Conservation (phyloP, 768 basidiomycete species). For the Galerina sulciceps region DNA sequence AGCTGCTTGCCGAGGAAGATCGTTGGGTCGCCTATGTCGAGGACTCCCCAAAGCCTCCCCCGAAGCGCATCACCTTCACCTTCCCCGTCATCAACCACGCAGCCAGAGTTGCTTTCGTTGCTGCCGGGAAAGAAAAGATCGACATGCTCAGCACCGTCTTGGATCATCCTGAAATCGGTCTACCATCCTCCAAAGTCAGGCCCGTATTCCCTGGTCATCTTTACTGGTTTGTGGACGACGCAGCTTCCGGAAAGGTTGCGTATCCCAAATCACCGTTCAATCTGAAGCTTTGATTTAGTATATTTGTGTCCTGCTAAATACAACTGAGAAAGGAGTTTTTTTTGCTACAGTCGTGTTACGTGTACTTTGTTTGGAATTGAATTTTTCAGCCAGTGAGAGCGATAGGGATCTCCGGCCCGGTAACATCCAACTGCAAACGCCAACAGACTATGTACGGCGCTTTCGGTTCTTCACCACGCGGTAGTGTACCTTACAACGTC, state of each 20-base stretch:
- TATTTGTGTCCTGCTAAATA: no score
- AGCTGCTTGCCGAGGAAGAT: slow-evolving; percentile 80
- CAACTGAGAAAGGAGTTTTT: no score
- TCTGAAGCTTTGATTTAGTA: slow-evolving; percentile 39
- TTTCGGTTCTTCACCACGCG: no score
- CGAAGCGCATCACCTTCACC: slow-evolving; percentile 90
- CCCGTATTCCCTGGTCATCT: slow-evolving; percentile 82
- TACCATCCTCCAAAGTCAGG: slow-evolving; percentile 84
- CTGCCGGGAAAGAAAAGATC: slow-evolving; percentile 80
- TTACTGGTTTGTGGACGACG: slow-evolving; percentile 95
- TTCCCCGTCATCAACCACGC: slow-evolving; percentile 92
- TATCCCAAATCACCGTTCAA: slow-evolving; percentile 63
- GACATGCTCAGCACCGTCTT: slow-evolving; percentile 75
- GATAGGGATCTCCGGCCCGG: no score
- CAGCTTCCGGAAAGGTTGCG: slow-evolving; percentile 67
- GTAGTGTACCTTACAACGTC: no score
- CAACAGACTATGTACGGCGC: no score
- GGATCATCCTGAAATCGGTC: slow-evolving; percentile 76
- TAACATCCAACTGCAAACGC: no score
- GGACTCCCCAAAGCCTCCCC: slow-evolving; percentile 94
- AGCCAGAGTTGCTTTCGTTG: slow-evolving; percentile 87
- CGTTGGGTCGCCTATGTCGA: slow-evolving; percentile 95
- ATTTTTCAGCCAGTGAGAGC: no score
- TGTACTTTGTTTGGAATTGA: no score
- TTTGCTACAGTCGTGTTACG: no score